A percentile compares a stretch with the other conserved stretches of the same genome.
These are phyloP conservation scores for Spiromastix sp. DNA, from an alignment of 2,329 filamentous ascomycete species.

Conservation along the genomic window DNA sequence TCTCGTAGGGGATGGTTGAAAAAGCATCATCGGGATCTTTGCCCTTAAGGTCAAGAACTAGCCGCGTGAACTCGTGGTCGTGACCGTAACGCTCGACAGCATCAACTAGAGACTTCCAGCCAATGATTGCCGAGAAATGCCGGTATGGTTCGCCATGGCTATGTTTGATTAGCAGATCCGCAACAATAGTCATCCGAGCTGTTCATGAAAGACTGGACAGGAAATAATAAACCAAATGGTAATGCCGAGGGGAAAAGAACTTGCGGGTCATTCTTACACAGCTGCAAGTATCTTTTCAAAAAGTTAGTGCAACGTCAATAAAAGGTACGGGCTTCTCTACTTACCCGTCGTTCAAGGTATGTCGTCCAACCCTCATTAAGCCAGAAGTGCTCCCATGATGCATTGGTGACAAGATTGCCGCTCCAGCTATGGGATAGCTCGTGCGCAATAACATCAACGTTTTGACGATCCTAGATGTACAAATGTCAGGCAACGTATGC, in stretches of 20 bases:
- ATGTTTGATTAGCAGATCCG: slow-evolving; percentile 3
- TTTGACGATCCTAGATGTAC: slow-evolving; percentile 58
- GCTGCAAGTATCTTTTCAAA: slow-evolving; percentile 28
- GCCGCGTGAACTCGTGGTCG: slow-evolving; percentile 86
- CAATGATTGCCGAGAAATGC: slow-evolving; percentile 91
- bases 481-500: slow-evolving; percentile 1
- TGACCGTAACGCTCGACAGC: slow-evolving; percentile 66
- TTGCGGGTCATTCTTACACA: slow-evolving; percentile 19
- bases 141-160: slow-evolving; percentile 77
- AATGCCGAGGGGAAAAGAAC: too few species aligned
- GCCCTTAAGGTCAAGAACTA: slow-evolving; percentile 76
- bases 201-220: too few species aligned
- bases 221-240: too few species aligned
- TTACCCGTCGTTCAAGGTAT: slow-evolving; percentile 72
- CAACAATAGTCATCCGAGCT: background rate
- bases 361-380: slow-evolving; percentile 81
- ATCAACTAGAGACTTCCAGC: slow-evolving; percentile 83
- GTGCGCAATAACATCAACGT: slow-evolving; percentile 93
- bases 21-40: slow-evolving; percentile 95
- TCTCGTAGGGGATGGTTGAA: slow-evolving; percentile 86
- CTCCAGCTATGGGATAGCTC: slow-evolving; percentile 72
- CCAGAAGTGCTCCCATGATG: slow-evolving; percentile 46
- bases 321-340: too few species aligned
- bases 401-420: slow-evolving; percentile 58
- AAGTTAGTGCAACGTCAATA: slow-evolving; percentile 12